Evolutionary conservation across 805 yeast genomes (phyloP).

Genomic region (Saccharomycopsis vini): DNA sequence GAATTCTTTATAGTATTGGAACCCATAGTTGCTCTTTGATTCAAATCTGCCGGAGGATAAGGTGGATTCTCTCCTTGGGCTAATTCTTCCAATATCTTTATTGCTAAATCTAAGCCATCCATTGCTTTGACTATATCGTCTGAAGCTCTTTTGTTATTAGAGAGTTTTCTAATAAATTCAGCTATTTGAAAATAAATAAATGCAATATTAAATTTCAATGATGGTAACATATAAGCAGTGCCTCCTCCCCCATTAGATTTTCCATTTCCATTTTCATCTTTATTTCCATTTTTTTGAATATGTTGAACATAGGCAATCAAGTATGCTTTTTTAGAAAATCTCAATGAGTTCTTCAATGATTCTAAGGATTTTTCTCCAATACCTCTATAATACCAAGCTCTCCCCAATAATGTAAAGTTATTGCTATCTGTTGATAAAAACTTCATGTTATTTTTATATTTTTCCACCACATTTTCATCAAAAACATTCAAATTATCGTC

Average conservation of each 20-base stretch:
- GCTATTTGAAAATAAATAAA: slow-evolving; percentile 81
- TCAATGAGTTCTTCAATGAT: slow-evolving; percentile 54
- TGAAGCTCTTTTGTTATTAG: slow-evolving; percentile 49
- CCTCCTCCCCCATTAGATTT: too few relatives aligned
- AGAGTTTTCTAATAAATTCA: slow-evolving; percentile 61
- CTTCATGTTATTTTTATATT: slow-evolving; percentile 33
- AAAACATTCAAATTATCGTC: slow-evolving; percentile 5
- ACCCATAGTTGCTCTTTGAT: slow-evolving; percentile 83
- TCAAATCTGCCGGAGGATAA: slow-evolving; percentile 68
- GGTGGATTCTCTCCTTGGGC: slow-evolving; percentile 61
- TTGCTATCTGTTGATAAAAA: slow-evolving; percentile 43
- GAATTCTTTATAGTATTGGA: slow-evolving; percentile 63
- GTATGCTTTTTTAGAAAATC: slow-evolving; percentile 51
- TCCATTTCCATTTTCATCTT: slow-evolving; percentile 22
- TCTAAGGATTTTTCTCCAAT: slow-evolving; percentile 52
- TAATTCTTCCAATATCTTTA: slow-evolving; percentile 46
- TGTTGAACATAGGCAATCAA: slow-evolving; percentile 27
- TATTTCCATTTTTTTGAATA: background rate
- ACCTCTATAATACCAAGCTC: slow-evolving; percentile 84
- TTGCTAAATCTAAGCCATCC: slow-evolving; percentile 52
- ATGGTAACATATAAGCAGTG: slow-evolving; percentile 25
- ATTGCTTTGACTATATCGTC: slow-evolving; percentile 52
- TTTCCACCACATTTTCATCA: slow-evolving; percentile 7
- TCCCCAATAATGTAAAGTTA: slow-evolving; percentile 64
- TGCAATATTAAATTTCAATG: slow-evolving; percentile 70